phyloP scores from a whole-genome alignment of 1,284 basidiomycete genomes.

The Gomphus bonarii region DNA sequence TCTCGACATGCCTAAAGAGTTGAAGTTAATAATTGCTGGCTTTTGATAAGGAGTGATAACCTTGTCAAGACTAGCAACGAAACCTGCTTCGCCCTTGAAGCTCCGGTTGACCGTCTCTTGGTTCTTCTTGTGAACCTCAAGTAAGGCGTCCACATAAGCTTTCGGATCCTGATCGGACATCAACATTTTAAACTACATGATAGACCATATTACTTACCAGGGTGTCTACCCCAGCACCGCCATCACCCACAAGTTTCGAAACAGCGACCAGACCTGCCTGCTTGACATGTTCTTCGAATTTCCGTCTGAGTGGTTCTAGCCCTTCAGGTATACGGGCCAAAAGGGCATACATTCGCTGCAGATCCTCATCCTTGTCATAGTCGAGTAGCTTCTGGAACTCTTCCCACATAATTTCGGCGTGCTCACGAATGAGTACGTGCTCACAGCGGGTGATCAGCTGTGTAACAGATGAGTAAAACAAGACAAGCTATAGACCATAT shows the following conservation, averaged over 20 bases:
- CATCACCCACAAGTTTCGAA: slow-evolving; percentile 70
- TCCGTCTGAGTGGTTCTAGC: slow-evolving; percentile 84
- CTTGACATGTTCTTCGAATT: slow-evolving; percentile 95
- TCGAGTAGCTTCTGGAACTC: slow-evolving; percentile 92
- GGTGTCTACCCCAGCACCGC: slow-evolving; percentile 49
- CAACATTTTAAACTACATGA: background rate
- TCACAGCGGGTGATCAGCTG: slow-evolving; percentile 85
- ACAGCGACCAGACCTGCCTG: slow-evolving; percentile 79
- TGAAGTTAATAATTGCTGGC: background rate
- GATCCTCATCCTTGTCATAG: slow-evolving; percentile 87
- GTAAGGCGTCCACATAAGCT: slow-evolving; percentile 86
- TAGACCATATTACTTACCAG: slow-evolving; percentile 24
- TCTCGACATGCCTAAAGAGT: slow-evolving; percentile 78
- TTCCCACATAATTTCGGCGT: slow-evolving; percentile 85
- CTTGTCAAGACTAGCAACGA: slow-evolving; percentile 86
- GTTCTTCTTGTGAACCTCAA: slow-evolving; percentile 90
- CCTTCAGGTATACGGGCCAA: slow-evolving; percentile 85
- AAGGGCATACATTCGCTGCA: slow-evolving; percentile 92
- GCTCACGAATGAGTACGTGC: slow-evolving; percentile 84
- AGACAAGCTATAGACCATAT: background rate
- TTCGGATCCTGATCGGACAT: slow-evolving; percentile 51
- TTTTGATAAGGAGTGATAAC: slow-evolving; percentile 18
- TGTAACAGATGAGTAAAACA: background rate
- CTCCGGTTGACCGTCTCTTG: slow-evolving; percentile 83
- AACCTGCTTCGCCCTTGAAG: slow-evolving; percentile 91